Evolutionary conservation across 345 rosid genomes (phyloP), one percentile per base, ranked within the genome.

Genomic region (Kandelia obovata): DNA sequence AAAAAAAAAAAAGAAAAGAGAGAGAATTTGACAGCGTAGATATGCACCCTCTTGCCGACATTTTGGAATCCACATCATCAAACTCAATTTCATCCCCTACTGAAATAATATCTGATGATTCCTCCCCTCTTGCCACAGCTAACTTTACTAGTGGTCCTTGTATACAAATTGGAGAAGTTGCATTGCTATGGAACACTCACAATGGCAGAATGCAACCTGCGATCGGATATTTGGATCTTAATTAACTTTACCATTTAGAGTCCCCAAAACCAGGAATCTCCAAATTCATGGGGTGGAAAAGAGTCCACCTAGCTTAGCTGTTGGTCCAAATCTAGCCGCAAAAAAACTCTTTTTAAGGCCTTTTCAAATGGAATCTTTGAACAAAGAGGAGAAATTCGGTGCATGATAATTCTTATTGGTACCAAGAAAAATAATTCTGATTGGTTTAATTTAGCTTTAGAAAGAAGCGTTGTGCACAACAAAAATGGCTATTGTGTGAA

Each of bases 51-150:
- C 21, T 15, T 69, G 73, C 78, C 31, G 71, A 67, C 67, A 69
- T 76, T 13, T 56, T 65, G 66, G 83, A 80, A 79, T 78, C 79
- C 83, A 82, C 83, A 76, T 82, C 84, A 78, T 43, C 16, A 43
- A 43, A 43, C 47, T 61, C 64, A 62, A 68, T 49, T 78, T 53
- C 69, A 69, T 69, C 79, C 69, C 79, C 66, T 53, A 58, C 68
- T 30, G 67, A 3, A 43, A 11, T 43, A 43, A 71, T 75, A 75
- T 79, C 74, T 68, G 17, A 61, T 65, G 76, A 75, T 84, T 84
- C 82, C 66, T 70, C 37, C 13, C 27, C 53, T 53, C 66, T 55
- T 35, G 8, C 37, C 10, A 49, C 11, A 47, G 65, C 73, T 66
- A 51, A 72, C 71, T 37, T 2, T 2, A 15, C 35, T 16, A 32